Conservation (phyloP, 306 rosid species). For the Vigna reflexopilosa region DNA sequence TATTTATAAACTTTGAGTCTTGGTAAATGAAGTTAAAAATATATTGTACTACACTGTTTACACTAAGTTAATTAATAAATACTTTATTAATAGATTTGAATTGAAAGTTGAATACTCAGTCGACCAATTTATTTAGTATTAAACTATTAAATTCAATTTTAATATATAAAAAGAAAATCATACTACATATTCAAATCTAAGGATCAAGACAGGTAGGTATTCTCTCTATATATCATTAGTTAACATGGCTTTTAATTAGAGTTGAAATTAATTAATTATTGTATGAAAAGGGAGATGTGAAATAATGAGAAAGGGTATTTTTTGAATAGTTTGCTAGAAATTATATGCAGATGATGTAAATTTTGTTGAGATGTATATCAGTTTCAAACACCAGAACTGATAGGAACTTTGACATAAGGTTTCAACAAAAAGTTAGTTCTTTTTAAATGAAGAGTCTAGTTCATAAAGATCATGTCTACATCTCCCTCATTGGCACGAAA, state of each 20-base stretch:
- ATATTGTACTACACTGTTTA: too few species aligned
- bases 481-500: constrained; percentile 41
- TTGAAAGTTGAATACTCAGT: too few species aligned
- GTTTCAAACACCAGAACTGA: constrained; percentile 40
- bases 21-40: too few species aligned
- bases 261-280: neutral
- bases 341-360: neutral
- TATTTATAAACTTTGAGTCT: too few species aligned
- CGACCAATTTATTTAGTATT: too few species aligned
- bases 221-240: too few species aligned
- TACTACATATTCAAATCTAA: too few species aligned
- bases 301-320: neutral
- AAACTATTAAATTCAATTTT: too few species aligned
- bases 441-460: neutral
- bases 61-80: too few species aligned
- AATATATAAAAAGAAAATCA: too few species aligned
- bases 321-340: neutral
- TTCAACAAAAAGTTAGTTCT: constrained; percentile 36
- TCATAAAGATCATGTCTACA: constrained; percentile 12
- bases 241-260: neutral
- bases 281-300: neutral
- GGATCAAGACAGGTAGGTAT: too few species aligned
- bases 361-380: constrained; percentile 24
- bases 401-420: constrained; percentile 44
- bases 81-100: too few species aligned